A percentile compares a stretch with the other conserved stretches of the same genome.
phyloP scores from a whole-genome alignment of 768 basidiomycete species.

The Amanita jacksonii region DNA sequence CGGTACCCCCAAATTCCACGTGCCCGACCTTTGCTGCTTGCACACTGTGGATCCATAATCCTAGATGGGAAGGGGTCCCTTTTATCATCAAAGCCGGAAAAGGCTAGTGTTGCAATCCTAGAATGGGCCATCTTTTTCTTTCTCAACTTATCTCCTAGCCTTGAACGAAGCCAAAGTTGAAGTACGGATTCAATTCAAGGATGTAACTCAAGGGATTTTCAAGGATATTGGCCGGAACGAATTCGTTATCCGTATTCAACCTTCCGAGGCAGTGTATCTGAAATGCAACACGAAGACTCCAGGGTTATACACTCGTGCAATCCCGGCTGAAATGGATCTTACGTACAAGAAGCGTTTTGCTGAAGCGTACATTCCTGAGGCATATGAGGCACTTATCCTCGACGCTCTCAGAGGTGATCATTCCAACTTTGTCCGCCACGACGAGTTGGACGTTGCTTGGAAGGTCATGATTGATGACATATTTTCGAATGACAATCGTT shows the following conservation, averaged over 20 bases:
- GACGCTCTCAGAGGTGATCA: conserved; percentile 98
- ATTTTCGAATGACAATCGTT: background rate
- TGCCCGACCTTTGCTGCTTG: conserved; percentile 94
- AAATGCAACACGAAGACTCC: conserved; percentile 96
- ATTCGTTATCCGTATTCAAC: conserved; percentile 95
- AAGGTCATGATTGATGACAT: conserved; percentile 45
- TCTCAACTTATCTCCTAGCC: conserved; percentile 34
- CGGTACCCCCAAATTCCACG: conserved; percentile 83
- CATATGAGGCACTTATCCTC: conserved; percentile 90
- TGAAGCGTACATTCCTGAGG: conserved; percentile 90
- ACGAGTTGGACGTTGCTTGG: conserved; percentile 97
- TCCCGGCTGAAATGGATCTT: conserved; percentile 96
- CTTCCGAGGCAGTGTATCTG: conserved; percentile 91
- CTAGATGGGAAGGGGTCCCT: conserved; percentile 97
- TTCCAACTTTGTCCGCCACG: conserved; percentile 97
- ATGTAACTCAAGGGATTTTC: conserved; percentile 95
- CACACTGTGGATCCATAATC: conserved; percentile 88
- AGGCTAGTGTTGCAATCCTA: conserved; percentile 38
- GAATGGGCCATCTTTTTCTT: too few relatives aligned
- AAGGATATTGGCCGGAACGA: conserved; percentile 94
- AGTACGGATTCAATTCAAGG: conserved; percentile 96
- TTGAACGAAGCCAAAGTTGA: conserved; percentile 98
- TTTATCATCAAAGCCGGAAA: conserved; percentile 99
- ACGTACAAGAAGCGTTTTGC: conserved; percentile 95
- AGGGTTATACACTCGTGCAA: conserved; percentile 79